These are phyloP conservation scores for Mentha longifolia DNA, from an alignment of 257 asterid species.

Conservation along the genomic window DNA sequence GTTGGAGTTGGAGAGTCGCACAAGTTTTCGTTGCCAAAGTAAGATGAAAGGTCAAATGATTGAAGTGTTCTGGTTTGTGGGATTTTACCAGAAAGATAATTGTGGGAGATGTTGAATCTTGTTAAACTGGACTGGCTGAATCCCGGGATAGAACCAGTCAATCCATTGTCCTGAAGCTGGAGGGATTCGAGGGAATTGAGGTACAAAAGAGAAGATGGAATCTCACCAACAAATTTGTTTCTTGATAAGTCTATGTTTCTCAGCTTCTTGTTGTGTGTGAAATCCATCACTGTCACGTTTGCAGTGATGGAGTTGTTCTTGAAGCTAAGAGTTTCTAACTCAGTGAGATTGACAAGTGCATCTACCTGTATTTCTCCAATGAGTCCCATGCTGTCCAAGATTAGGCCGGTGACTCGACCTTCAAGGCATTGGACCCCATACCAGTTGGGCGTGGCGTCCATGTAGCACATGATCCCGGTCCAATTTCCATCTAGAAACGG, in stretches of 20 bases:
- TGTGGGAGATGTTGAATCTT: conserved; percentile 59
- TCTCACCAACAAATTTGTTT: conserved; percentile 54
- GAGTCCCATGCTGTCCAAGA: conserved; percentile 55
- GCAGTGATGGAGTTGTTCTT: conserved; percentile 61
- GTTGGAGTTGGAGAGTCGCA: conserved; percentile 44
- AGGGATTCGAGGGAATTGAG: conserved; percentile 53
- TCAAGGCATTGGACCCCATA: conserved; percentile 54
- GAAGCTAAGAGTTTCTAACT: conserved; percentile 56
- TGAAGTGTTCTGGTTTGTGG: conserved; percentile 55
- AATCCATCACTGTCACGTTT: conserved; percentile 57
- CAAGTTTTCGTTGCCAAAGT: conserved; percentile 39
- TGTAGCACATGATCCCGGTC: conserved; percentile 66
- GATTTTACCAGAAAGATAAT: conserved; percentile 58
- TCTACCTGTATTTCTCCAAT: conserved; percentile 47
- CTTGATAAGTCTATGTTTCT: conserved; percentile 53
- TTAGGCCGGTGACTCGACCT: conserved; percentile 65
- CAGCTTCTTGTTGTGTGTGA: conserved; percentile 48
- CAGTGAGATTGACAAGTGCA: conserved; percentile 54
- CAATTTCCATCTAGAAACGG: conserved; percentile 48
- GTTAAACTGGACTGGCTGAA: conserved; percentile 53
- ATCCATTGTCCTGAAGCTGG: conserved; percentile 56
- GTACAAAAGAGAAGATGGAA: conserved; percentile 49
- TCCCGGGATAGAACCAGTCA: conserved; percentile 55
- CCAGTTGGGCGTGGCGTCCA: conserved; percentile 58
- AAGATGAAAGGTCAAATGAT: conserved; percentile 43